phyloP scores from a whole-genome alignment of 345 rosid species.

The Passiflora organensis region DNA sequence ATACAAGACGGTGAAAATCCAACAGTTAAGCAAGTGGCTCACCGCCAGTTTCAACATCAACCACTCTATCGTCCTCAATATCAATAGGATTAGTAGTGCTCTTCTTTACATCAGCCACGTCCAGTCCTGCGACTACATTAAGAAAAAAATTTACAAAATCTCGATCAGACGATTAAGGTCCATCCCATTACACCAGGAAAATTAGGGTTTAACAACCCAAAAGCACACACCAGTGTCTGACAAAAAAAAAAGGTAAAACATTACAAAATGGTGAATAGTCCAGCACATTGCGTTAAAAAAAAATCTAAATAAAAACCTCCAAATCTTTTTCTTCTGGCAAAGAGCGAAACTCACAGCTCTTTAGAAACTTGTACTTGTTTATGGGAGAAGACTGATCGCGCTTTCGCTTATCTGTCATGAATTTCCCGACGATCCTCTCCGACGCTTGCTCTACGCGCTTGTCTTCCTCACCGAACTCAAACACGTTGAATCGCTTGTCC shows the following conservation, averaged over 20 bases:
- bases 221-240: neutral
- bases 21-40: neutral
- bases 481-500: constrained; percentile 4
- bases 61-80: constrained; percentile 7
- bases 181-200: too few relatives aligned
- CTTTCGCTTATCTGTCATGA: constrained; percentile 5
- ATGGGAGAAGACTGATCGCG: constrained; percentile 2
- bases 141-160: too few relatives aligned
- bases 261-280: too few relatives aligned
- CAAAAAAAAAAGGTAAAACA: neutral
- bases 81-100: constrained; percentile 9
- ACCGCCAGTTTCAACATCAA: constrained; percentile 23
- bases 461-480: constrained; percentile 14
- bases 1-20: too few relatives aligned
- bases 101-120: constrained; percentile 1
- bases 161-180: too few relatives aligned
- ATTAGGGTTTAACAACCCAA: too few relatives aligned
- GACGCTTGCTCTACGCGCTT: constrained; percentile 6
- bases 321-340: too few relatives aligned
- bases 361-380: constrained; percentile 6
- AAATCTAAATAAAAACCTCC: too few relatives aligned
- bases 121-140: constrained; percentile 17
- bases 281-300: too few relatives aligned
- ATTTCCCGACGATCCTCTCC: neutral
- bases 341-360: constrained; percentile 8